A percentile compares a stretch with the other conserved stretches of the same genome.
These are phyloP conservation scores for Madurella fahalii DNA, from an alignment of 2,329 filamentous ascomycete species.

Conservation along the genomic window DNA sequence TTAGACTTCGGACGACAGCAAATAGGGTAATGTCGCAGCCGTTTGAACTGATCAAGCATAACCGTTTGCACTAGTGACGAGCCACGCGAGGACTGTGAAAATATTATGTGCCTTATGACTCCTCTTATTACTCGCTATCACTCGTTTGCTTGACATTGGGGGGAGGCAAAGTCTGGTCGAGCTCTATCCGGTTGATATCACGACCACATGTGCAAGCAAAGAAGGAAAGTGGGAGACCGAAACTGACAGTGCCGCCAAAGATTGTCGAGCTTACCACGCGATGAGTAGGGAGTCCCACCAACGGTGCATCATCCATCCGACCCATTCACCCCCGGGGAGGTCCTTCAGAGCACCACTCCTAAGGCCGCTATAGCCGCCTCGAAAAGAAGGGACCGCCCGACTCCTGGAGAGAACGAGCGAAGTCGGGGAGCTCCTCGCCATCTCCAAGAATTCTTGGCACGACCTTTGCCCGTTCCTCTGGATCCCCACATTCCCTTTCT, in stretches of 20 bases:
- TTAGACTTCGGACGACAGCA: slow-evolving; percentile 1
- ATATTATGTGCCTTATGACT: background rate
- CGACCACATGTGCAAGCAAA: background rate
- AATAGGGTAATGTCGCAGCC: slow-evolving; percentile 11
- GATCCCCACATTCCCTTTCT: background rate
- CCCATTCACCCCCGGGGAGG: background rate
- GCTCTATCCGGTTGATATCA: background rate
- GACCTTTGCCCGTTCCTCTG: too few species aligned
- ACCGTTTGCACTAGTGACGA: background rate
- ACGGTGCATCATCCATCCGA: background rate
- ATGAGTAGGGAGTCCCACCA: background rate
- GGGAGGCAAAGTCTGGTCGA: background rate
- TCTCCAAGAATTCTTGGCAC: too few species aligned
- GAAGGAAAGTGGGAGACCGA: background rate
- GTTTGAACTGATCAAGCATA: background rate
- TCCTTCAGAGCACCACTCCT: background rate
- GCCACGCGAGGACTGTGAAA: background rate
- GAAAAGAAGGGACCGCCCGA: background rate
- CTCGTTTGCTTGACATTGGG: background rate
- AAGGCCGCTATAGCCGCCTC: background rate
- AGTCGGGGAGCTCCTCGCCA: background rate
- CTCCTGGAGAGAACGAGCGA: background rate
- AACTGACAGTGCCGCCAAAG: background rate
- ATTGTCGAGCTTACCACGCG: background rate
- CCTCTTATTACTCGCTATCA: background rate